These are phyloP conservation scores for Priceomyces melissophilus DNA, from an alignment of 805 yeast species.

Conservation along the genomic window DNA sequence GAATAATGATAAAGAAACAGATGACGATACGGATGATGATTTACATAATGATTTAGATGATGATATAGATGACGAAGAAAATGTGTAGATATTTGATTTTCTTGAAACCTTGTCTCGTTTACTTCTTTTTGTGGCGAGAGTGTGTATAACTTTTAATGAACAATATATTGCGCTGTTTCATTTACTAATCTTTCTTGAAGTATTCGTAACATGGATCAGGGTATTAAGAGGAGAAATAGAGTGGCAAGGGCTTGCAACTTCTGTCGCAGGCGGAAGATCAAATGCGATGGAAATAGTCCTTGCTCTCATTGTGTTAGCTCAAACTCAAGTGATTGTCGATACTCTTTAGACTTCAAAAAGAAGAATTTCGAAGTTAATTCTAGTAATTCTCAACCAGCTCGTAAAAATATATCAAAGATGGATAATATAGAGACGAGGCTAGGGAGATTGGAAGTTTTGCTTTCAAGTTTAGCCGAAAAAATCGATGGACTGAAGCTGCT, in stretches of 20 bases:
- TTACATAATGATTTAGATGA: no score
- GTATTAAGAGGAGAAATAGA: constrained; percentile 5
- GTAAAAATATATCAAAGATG: constrained; percentile 2
- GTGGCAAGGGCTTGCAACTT: constrained; percentile 41
- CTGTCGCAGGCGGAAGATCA: constrained; percentile 48
- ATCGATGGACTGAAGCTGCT: constrained; percentile 6
- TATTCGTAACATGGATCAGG: constrained; percentile 1
- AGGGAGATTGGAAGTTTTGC: constrained; percentile 12
- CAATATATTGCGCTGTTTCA: neutral
- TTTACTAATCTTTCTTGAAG: neutral
- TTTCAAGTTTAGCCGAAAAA: constrained; percentile 13
- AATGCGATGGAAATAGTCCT: constrained; percentile 46
- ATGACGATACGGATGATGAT: no score
- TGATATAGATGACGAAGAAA: no score
- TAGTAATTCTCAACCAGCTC: constrained; percentile 1
- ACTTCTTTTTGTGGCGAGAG: neutral
- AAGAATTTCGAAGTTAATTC: constrained; percentile 1
- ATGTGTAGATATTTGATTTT: neutral
- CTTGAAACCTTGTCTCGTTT: neutral
- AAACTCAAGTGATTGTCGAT: constrained; percentile 25
- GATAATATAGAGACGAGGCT: constrained; percentile 12
- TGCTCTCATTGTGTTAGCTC: constrained; percentile 41
- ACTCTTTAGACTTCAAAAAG: constrained; percentile 12
- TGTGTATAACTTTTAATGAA: neutral
- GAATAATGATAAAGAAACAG: no score